These are phyloP conservation scores for Yamadazyma triangularis DNA, from an alignment of 1,139 yeast genomes.

Conservation along the genomic window DNA sequence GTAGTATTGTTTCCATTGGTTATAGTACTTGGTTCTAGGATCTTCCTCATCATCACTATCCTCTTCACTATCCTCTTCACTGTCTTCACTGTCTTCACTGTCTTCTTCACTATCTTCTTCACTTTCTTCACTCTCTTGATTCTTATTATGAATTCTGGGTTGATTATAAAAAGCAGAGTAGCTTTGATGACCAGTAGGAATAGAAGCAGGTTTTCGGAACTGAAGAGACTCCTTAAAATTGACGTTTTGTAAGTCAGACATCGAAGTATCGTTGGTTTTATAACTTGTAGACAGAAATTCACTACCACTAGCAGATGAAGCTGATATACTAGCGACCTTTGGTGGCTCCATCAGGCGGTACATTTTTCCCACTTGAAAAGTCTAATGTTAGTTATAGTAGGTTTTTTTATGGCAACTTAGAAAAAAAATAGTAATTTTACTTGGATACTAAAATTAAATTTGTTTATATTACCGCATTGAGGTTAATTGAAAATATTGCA, in stretches of 20 bases:
- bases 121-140: conserved; percentile 1
- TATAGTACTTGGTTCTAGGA: conserved; percentile 5
- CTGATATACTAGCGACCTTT: not conserved
- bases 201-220: conserved; percentile 6
- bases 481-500: conserved; percentile 1
- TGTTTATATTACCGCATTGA: conserved; percentile 1
- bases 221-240: conserved; percentile 8
- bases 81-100: conserved; percentile 13
- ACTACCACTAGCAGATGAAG: conserved; percentile 22
- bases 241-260: conserved; percentile 3
- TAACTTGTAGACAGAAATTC: conserved; percentile 32
- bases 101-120: conserved; percentile 12
- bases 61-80: conserved; percentile 7
- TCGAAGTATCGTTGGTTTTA: conserved; percentile 30
- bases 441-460: not conserved
- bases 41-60: conserved; percentile 4
- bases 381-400: too few species aligned
- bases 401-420: too few species aligned
- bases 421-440: too few species aligned
- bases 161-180: conserved; percentile 4
- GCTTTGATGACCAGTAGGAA: conserved; percentile 3
- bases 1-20: conserved; percentile 14
- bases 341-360: not conserved
- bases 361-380: too few species aligned
- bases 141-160: conserved; percentile 3